Percentiles rank a stretch among this genome's conserved stretches.
Conservation (phyloP, 495 filamentous ascomycete species). For the Clavariopsis aquatica region DNA sequence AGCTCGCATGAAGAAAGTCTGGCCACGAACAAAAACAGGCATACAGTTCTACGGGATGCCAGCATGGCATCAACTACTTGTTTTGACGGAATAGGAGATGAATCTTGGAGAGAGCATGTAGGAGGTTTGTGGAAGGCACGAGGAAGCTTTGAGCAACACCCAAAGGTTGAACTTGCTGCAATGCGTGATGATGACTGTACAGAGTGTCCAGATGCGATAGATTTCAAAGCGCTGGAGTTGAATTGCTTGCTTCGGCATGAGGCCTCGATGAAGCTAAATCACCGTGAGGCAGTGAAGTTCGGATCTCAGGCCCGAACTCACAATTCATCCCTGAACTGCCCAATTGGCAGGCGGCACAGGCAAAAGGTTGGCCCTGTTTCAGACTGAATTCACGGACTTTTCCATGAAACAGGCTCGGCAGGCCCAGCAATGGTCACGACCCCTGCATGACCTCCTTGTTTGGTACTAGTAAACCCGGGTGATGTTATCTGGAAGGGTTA, state of each 20-base stretch:
- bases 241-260: background rate
- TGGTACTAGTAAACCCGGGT: conserved; percentile 8
- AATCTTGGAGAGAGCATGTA: background rate
- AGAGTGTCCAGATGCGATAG: background rate
- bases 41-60: background rate
- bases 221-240: background rate
- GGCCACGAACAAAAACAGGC: background rate
- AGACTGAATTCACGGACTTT: conserved; percentile 1
- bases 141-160: background rate
- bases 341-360: background rate
- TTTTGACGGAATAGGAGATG: background rate
- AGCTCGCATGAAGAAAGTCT: background rate
- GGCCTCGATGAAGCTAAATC: background rate
- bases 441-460: conserved; percentile 10
- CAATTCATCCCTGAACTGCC: background rate
- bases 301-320: background rate
- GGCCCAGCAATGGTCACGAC: background rate
- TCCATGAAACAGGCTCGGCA: conserved; percentile 7
- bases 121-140: background rate
- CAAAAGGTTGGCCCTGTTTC: conserved; percentile 8
- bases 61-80: background rate
- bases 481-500: background rate
- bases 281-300: background rate
- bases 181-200: background rate
- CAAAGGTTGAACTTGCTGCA: background rate